A percentile compares a stretch with the other conserved stretches of the same genome.
These are phyloP conservation scores for Lactifluus subvellereus DNA, from an alignment of 768 basidiomycete species.

Conservation along the genomic window DNA sequence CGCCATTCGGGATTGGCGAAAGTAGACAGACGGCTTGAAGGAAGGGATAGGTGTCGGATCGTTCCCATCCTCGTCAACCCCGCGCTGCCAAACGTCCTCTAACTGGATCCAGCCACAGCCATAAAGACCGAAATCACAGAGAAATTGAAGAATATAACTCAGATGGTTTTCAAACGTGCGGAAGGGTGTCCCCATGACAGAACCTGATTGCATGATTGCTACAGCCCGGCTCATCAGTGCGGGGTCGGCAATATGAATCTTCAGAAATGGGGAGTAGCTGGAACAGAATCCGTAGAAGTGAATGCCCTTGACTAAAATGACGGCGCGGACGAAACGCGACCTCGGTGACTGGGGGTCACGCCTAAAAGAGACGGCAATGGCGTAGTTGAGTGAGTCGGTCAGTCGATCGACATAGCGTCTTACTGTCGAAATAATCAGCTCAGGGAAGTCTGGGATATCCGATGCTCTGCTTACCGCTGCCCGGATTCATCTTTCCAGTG, in stretches of 20 bases:
- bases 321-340: slow-evolving; percentile 62
- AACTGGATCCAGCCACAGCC: slow-evolving; percentile 90
- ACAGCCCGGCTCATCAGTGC: slow-evolving; percentile 58
- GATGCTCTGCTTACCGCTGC: slow-evolving; percentile 45
- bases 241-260: slow-evolving; percentile 74
- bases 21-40: slow-evolving; percentile 52
- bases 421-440: slow-evolving; percentile 41
- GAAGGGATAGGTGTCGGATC: slow-evolving; percentile 32
- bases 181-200: slow-evolving; percentile 74
- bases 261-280: slow-evolving; percentile 81
- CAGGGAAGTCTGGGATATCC: not conserved
- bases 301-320: slow-evolving; percentile 87
- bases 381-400: slow-evolving; percentile 74
- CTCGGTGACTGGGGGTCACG: slow-evolving; percentile 56
- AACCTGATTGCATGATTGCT: slow-evolving; percentile 75
- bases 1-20: slow-evolving; percentile 58
- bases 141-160: slow-evolving; percentile 82
- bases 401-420: slow-evolving; percentile 64
- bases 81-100: slow-evolving; percentile 56
- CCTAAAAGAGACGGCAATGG: slow-evolving; percentile 75
- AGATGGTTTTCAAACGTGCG: slow-evolving; percentile 87
- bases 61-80: slow-evolving; percentile 29
- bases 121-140: slow-evolving; percentile 92
- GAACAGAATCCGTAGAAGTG: slow-evolving; percentile 94
- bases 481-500: slow-evolving; percentile 54